Base-by-base conservation (phyloP, 352 stramenopile genomes). In the Plasmopara muralis region DNA sequence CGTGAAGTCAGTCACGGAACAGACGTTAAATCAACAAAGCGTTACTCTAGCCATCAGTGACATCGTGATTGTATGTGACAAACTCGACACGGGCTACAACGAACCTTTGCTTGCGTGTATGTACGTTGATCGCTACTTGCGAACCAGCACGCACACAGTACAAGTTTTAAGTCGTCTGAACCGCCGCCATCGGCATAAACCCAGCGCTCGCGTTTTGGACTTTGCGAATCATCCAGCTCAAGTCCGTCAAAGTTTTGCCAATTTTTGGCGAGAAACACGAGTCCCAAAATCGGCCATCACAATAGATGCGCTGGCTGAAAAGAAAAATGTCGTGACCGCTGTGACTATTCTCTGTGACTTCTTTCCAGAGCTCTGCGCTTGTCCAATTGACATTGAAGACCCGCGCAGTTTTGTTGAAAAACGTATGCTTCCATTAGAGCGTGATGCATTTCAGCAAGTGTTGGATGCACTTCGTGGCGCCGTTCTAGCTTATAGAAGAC, bases 81-180 rank as follows among this genome's bases (percentile, higher is more conserved):
- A 93, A 47, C 76, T 93, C 6, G 83, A 93, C 43, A 93, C 83
- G 2, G 83, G 83, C 3, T 93, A 88, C 68, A 93, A 89, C 45
- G 80, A 93, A 37, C 80, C 83, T 0, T 41, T 77, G 31, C 65
- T 93, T 12, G 60, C 73, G 4, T 79, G 70, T 18, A 90, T 93
- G 79, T 93, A 89, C 52, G 78, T 93, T n/a, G 83, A 93, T 53
- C 77, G 83, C 9, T 78, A 83, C 34, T 60, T 93, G 33, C 74
- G 72, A 6, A 75, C 75, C 5, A 82, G 66, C 16, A 63, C 70
- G 0, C 79, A 87, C 25, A 86, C 74, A 0, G 83, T 93, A n/a
- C 83, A 93, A 53, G 62, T 93, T 30, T 62, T 89, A 1, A 89
- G 77, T 74, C 77, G 83, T n/a, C 53, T 93, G 9, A 93, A 93